These are phyloP conservation scores for Dissophora ornata DNA, from an alignment of 192 early-diverging fungal species.

Conservation along the genomic window DNA sequence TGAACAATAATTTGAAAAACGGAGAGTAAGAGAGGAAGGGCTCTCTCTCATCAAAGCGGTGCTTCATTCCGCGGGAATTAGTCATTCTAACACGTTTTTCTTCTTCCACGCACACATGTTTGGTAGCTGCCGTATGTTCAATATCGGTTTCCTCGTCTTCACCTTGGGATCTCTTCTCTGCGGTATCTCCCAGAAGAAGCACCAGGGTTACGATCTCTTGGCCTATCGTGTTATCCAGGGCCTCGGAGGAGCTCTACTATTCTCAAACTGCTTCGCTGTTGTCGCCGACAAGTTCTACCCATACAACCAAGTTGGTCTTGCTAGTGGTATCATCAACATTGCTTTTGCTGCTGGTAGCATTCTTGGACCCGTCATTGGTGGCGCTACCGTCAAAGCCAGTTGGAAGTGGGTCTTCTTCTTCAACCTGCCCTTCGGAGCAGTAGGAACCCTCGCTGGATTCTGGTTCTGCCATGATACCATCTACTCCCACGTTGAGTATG, in stretches of 20 bases:
- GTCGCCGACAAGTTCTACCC: constrained; percentile 53
- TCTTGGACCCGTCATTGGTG: constrained; percentile 49
- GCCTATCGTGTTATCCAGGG: constrained; percentile 53
- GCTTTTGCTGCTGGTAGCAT: constrained; percentile 51
- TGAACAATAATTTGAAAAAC: background rate
- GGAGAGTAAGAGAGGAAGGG: background rate
- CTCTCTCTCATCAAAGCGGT: background rate
- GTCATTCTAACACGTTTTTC: background rate
- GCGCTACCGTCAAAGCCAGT: constrained; percentile 39
- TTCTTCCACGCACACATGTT: background rate
- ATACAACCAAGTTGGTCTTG: constrained; percentile 52
- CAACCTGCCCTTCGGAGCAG: constrained; percentile 51
- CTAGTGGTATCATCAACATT: constrained; percentile 51
- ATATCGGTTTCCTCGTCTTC: constrained; percentile 49
- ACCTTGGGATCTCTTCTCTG: constrained; percentile 48
- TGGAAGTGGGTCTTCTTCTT: constrained; percentile 56
- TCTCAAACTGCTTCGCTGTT: constrained; percentile 51
- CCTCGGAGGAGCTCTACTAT: constrained; percentile 44
- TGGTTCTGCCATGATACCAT: constrained; percentile 47
- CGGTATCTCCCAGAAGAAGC: constrained; percentile 39
- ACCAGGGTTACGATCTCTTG: constrained; percentile 42
- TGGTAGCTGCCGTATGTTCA: constrained; percentile 48
- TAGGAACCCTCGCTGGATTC: constrained; percentile 43
- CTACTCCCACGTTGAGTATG: constrained; percentile 42
- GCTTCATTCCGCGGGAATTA: too few relatives aligned